A percentile compares a stretch with the other conserved stretches of the same genome.
These are phyloP conservation scores for Candida tallmaniae DNA, from an alignment of 805 yeast species.

Conservation along the genomic window DNA sequence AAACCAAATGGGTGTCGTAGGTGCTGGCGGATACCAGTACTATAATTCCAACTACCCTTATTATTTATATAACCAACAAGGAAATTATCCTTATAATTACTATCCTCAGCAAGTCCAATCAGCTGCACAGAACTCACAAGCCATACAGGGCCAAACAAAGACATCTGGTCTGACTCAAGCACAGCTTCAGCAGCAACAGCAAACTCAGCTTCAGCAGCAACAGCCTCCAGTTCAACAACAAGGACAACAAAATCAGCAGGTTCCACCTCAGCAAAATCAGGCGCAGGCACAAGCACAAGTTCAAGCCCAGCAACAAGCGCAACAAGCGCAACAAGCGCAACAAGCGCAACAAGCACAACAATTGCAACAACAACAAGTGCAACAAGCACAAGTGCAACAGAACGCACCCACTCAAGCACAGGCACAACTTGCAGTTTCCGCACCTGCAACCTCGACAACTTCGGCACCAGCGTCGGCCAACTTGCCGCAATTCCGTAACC, in stretches of 20 bases:
- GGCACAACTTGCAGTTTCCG: not conserved
- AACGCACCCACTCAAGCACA: not conserved
- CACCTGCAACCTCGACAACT: conserved; percentile 2
- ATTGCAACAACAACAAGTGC: not conserved
- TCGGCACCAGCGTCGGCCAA: conserved; percentile 10
- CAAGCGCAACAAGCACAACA: not conserved
- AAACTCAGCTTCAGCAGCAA: not conserved
- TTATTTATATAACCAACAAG: conserved; percentile 13
- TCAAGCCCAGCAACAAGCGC: conserved; percentile 12
- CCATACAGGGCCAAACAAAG: conserved; percentile 2
- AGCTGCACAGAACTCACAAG: too few species aligned
- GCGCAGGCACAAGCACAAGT: conserved; percentile 8
- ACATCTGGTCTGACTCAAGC: too few species aligned
- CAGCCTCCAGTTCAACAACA: conserved; percentile 1
- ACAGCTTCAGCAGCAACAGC: conserved; percentile 1
- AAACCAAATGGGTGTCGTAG: not conserved
- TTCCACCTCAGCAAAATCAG: conserved; percentile 1
- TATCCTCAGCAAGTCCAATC: conserved; percentile 6
- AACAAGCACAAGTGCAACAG: not conserved
- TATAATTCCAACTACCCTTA: conserved; percentile 12
- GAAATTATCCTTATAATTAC: conserved; percentile 12
- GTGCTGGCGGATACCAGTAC: conserved; percentile 8
- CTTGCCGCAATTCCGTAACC: conserved; percentile 12
- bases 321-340: not conserved
- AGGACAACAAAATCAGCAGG: conserved; percentile 1